Percentiles rank a stretch among this genome's conserved stretches.
phyloP scores from a whole-genome alignment of 495 filamentous ascomycete species.

The Parachaetomium inaequale region DNA sequence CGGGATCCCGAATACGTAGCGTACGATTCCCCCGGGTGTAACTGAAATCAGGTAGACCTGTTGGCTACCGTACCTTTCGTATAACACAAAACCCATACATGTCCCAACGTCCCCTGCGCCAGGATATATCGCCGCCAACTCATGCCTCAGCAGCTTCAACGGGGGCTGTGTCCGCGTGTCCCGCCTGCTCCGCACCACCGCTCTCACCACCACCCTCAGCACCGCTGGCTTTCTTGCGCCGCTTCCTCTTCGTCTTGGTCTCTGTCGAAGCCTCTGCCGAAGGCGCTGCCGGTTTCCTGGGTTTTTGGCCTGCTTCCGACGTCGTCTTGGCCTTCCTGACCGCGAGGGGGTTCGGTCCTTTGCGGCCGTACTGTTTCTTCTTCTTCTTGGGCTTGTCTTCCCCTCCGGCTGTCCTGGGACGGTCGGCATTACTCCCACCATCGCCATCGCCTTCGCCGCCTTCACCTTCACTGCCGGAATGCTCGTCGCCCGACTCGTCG shows the following conservation, averaged over 20 bases:
- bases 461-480: constrained; percentile 23
- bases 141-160: constrained; percentile 21
- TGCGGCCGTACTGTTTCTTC: constrained; percentile 59
- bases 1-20: background rate
- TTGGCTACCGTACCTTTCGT: background rate
- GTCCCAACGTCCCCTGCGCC: background rate
- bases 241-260: constrained; percentile 41
- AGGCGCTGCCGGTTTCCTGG: constrained; percentile 19
- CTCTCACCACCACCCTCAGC: constrained; percentile 6
- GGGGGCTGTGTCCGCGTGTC: constrained; percentile 14
- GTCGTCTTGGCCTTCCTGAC: constrained; percentile 63
- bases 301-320: constrained; percentile 11
- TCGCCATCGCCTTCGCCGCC: constrained; percentile 25
- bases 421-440: too few relatives aligned
- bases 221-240: constrained; percentile 40
- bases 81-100: background rate
- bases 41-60: background rate
- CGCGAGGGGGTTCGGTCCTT: constrained; percentile 85
- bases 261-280: constrained; percentile 22
- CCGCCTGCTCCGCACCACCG: constrained; percentile 13
- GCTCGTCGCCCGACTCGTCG: constrained; percentile 35
- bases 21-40: background rate
- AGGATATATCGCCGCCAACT: background rate
- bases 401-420: constrained; percentile 26
- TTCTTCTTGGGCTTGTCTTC: constrained; percentile 51